Evolutionary conservation across 2,329 filamentous ascomycete genomes (phyloP).

Genomic region (Aspergillus sergii): DNA sequence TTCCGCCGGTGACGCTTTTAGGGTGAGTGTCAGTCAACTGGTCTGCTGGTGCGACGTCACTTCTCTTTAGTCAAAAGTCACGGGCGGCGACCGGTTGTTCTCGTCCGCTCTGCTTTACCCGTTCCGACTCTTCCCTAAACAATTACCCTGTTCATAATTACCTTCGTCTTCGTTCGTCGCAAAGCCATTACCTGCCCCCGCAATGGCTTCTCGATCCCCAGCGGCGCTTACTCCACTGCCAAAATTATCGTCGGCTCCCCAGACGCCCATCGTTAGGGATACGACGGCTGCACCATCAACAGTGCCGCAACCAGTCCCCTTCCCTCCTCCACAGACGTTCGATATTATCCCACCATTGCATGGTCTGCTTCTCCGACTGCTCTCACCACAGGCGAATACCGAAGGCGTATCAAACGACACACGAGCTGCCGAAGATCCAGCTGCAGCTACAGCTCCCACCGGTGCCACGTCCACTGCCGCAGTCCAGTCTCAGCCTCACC

Average conservation of each 20-base stretch:
- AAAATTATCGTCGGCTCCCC: conserved; percentile 37
- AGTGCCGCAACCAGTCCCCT: conserved; percentile 55
- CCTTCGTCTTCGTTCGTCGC: background rate
- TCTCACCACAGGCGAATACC: conserved; percentile 50
- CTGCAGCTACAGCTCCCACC: conserved; percentile 29
- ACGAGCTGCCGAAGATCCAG: conserved; percentile 24
- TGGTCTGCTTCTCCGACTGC: conserved; percentile 73
- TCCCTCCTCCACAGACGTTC: conserved; percentile 78
- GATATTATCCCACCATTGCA: conserved; percentile 84
- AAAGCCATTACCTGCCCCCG: conserved; percentile 20
- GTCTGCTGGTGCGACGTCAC: conserved; percentile 1
- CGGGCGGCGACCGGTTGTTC: conserved; percentile 15
- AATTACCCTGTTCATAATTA: conserved; percentile 20
- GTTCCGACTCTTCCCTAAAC: conserved; percentile 41
- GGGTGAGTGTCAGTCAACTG: conserved; percentile 15
- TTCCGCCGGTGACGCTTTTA: conserved; percentile 39
- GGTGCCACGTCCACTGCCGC: conserved; percentile 14
- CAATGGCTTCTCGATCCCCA: conserved; percentile 41
- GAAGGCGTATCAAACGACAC: conserved; percentile 38
- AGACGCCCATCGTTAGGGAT: conserved; percentile 36
- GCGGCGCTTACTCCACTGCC: conserved; percentile 46
- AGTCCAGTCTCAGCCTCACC: conserved; percentile 22
- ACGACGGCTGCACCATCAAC: conserved; percentile 14
- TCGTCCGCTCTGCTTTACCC: conserved; percentile 15
- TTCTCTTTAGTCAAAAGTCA: conserved; percentile 32